Evolutionary conservation across 495 filamentous ascomycete genomes (phyloP), one percentile per base, ranked within the genome.

Genomic region (Penicillium coprophilum): DNA sequence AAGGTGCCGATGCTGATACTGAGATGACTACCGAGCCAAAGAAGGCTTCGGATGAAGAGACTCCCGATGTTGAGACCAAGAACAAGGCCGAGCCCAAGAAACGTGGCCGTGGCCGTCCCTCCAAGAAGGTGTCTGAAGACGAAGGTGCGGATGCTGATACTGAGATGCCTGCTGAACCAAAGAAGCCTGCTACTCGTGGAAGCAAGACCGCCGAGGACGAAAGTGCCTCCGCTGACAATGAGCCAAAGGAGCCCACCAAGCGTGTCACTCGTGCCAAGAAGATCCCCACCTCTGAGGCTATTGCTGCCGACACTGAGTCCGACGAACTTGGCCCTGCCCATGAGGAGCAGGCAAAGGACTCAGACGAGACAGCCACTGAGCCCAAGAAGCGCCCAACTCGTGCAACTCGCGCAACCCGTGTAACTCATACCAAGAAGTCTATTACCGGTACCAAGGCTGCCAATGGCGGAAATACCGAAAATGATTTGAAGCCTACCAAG

Each of bases 21-120:
- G 19, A 47, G 9, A n/a, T 38, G 15, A 17, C 13, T 0, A 36
- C 32, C 32, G 32, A 36, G 32, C 7, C n/a, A n/a, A n/a, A n/a
- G n/a, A n/a, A n/a, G n/a, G n/a, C n/a, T n/a, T 27, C 48, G 4
- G 34, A 50, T 5, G 17, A 28, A 9, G 45, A 30, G 3, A 7
- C 8, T 19, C n/a, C 27, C 8, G 28, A 31, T 21, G 2, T 24
- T 5, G n/a, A 24, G 5, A 6, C 13, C 7, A 32, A 50, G 6
- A 21, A 1, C 34, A 38, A 38, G 34, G 34, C 9, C 32, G 48
- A 39, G 65, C 4, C 28, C 15, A 47, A 46, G 24, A 30, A 31
- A 28, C 71, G 78, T 54, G 63, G 71, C 57, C 66, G 74, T 60
- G 49, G 67, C 59, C 54, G n/a, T n/a, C n/a, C n/a, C n/a, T n/a